Conservation (phyloP, 768 basidiomycete species). For the Tephrocybe sp. region DNA sequence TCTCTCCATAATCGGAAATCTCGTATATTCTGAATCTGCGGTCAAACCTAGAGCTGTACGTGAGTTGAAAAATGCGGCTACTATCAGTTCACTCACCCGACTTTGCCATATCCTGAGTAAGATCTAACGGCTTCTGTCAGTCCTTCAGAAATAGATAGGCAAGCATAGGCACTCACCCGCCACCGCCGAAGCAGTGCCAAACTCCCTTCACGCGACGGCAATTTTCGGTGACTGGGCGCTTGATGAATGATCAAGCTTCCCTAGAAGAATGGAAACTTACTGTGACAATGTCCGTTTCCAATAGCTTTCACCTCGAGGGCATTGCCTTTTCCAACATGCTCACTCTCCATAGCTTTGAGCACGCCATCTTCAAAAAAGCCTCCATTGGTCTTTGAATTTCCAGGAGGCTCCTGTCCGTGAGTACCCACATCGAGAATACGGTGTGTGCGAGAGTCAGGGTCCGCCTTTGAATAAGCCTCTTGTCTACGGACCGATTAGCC, state of each 20-base stretch:
- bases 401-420: constrained; percentile 55
- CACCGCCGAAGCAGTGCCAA: constrained; percentile 92
- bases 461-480: constrained; percentile 73
- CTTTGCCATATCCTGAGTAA: constrained; percentile 78
- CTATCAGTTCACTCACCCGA: constrained; percentile 53
- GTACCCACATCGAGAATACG: constrained; percentile 70
- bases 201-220: constrained; percentile 83
- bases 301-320: constrained; percentile 82
- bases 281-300: constrained; percentile 88
- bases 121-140: constrained; percentile 42
- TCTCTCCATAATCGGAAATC: constrained; percentile 89
- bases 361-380: constrained; percentile 87
- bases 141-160: background rate
- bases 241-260: background rate
- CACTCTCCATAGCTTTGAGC: constrained; percentile 69
- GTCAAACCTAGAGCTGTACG: constrained; percentile 61
- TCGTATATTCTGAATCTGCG: constrained; percentile 89
- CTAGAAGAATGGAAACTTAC: constrained; percentile 37
- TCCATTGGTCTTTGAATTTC: constrained; percentile 68
- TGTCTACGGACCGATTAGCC: too few species aligned
- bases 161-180: constrained; percentile 51
- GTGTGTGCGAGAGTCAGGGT: constrained; percentile 60
- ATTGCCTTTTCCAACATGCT: constrained; percentile 47
- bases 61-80: constrained; percentile 7
- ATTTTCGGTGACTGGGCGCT: constrained; percentile 74